Evolutionary conservation across 2,329 filamentous ascomycete species (phyloP), one percentile per base, ranked within the genome.

Genomic region (Fusarium musae): DNA sequence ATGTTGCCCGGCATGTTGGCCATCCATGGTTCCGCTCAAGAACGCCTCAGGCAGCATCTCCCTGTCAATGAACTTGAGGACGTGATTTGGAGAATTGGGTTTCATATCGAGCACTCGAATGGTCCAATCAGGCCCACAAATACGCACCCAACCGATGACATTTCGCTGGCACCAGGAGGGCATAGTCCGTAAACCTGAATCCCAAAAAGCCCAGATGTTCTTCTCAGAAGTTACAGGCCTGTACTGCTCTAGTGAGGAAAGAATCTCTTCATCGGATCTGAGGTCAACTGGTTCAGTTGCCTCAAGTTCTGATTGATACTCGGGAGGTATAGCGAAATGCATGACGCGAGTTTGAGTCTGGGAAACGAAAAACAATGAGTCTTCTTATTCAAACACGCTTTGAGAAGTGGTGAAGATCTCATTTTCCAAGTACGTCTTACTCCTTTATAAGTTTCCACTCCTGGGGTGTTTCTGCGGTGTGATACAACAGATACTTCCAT

Each of bases 391-490:
- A 11, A 43, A 11, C 0, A 43, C 1, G n/a, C 6, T 8, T 19
- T 44, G 9, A 13, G 17, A 26, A 10, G 5, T 28, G 8, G 6
- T 1, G 11, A 13, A 28, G 5, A 28, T 13, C 17, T 28, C 9
- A 13, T 1, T 28, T 21, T 0, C 5, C 12, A 46, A 46, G 23
- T 13, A 46, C 28, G 4, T 8, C 12, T 7, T 19, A 21, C 8
- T 21, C 26, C 12, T 46, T 46, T 46, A 28, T 46, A 46, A 2
- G 4, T 9, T 15, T 46, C 28, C 9, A 2, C 12, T 5, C 4
- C 4, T 28, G 0, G 5, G 5, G 2, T 4, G 6, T 21, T 28
- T 12, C 5, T 5, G 23, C 23, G 8, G 12, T 10, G 5, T 28
- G 3, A 46, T 28, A 19, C 17, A 28, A 6, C 16, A 9, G 2